Evolutionary conservation across 1,284 basidiomycete genomes (phyloP).

Genomic region (Pisolithus thermaeus): DNA sequence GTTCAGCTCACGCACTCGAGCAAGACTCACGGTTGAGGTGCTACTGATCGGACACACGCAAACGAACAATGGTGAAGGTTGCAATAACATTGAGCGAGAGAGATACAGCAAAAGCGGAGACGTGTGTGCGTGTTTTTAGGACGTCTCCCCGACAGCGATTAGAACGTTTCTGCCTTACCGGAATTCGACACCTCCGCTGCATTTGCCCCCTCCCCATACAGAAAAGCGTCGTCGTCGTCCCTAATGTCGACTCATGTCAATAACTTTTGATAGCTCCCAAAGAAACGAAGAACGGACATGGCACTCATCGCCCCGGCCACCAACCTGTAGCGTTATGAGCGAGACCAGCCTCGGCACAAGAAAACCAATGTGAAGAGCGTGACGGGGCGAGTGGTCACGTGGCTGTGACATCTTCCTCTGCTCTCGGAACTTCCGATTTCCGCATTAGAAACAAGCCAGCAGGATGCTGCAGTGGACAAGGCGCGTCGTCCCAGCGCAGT

Average conservation of each 20-base stretch:
- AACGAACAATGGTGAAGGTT: conserved; percentile 24
- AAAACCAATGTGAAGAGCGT: conserved; percentile 18
- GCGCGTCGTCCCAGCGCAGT: conserved; percentile 11
- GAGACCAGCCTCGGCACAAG: conserved; percentile 1
- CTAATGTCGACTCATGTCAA: conserved; percentile 26
- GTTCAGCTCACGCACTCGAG: conserved; percentile 11
- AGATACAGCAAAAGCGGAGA: conserved; percentile 24
- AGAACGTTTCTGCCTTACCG: conserved; percentile 37
- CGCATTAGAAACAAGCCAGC: neutral
- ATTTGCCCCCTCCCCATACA: conserved; percentile 55
- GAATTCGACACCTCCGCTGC: conserved; percentile 32
- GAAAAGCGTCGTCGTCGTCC: conserved; percentile 73
- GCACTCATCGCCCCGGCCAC: conserved; percentile 13
- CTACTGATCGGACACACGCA: conserved; percentile 38
- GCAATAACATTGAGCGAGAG: conserved; percentile 36
- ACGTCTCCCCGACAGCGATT: conserved; percentile 15
- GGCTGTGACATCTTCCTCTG: neutral
- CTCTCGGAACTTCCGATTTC: neutral
- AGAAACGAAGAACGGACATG: conserved; percentile 24
- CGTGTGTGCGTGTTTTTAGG: conserved; percentile 9
- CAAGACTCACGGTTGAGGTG: conserved; percentile 49
- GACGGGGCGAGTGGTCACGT: conserved; percentile 15
- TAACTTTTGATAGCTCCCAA: conserved; percentile 12
- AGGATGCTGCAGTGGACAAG: neutral
- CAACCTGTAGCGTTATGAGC: conserved; percentile 14